Conservation (phyloP, 73 alveolate species). For the Uronychia binucleata region DNA sequence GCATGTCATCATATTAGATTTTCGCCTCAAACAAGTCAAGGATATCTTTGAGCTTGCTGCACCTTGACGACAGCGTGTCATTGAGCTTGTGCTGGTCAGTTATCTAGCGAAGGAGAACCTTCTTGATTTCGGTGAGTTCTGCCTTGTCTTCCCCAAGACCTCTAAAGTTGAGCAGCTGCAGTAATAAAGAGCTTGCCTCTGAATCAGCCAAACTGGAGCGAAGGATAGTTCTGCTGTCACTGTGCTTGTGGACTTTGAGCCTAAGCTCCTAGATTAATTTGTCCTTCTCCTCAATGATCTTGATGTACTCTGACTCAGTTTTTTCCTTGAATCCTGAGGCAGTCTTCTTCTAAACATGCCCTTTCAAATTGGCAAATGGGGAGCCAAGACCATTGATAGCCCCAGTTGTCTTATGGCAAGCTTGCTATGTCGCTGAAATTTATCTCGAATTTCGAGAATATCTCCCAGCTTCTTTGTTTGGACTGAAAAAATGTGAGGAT, state of each 20-base stretch:
- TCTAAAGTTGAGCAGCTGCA: not conserved
- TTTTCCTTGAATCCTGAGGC: no score
- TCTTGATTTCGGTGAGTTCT: not conserved
- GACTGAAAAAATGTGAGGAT: no score
- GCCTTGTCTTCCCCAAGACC: not conserved
- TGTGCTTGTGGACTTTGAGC: not conserved
- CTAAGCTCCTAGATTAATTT: not conserved
- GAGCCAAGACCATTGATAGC: no score
- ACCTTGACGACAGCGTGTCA: conserved; percentile 30
- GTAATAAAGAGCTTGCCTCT: not conserved
- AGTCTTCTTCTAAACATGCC: no score
- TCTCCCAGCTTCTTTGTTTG: no score
- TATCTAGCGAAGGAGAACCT: not conserved
- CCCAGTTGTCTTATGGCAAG: no score
- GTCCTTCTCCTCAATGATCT: not conserved
- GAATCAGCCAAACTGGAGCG: not conserved
- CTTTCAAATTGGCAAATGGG: no score
- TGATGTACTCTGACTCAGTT: not conserved
- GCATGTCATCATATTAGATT: conserved; percentile 37
- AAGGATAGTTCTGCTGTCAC: not conserved
- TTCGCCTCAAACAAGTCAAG: conserved; percentile 36
- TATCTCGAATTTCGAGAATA: no score
- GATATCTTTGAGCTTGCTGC: conserved; percentile 53
- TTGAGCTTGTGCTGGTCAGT: conserved; percentile 4
- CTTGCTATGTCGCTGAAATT: no score